These are phyloP conservation scores for Ganoderma lingzhi DNA, from an alignment of 1,284 basidiomycete genomes.

Conservation along the genomic window DNA sequence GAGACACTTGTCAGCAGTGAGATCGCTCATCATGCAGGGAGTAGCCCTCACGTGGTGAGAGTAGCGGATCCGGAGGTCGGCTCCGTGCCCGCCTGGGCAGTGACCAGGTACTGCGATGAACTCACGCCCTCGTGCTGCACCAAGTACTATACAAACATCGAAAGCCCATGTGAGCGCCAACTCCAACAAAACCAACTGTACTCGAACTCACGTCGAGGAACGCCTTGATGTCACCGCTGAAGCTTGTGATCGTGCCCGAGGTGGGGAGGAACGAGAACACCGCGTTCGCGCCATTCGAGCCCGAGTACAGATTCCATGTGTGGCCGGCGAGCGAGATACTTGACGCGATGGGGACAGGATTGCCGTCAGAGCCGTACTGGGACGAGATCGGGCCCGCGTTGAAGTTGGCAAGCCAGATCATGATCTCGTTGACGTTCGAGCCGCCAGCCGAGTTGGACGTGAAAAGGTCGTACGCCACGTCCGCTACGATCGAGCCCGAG, in stretches of 20 bases:
- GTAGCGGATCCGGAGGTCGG: conserved; percentile 63
- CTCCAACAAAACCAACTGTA: background rate
- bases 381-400: conserved; percentile 66
- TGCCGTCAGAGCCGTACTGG: conserved; percentile 53
- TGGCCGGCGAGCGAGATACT: conserved; percentile 56
- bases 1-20: background rate
- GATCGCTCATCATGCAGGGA: background rate
- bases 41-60: conserved; percentile 54
- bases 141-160: conserved; percentile 53
- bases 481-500: conserved; percentile 49
- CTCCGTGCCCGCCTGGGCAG: conserved; percentile 64
- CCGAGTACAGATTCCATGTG: conserved; percentile 66
- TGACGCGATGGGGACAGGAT: conserved; percentile 55
- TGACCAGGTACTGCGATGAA: conserved; percentile 58
- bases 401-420: conserved; percentile 72
- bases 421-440: conserved; percentile 64
- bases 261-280: conserved; percentile 71
- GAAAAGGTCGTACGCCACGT: conserved; percentile 72
- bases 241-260: conserved; percentile 53
- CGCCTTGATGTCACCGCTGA: conserved; percentile 60
- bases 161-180: background rate
- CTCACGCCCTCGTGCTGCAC: conserved; percentile 53
- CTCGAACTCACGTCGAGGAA: conserved; percentile 57
- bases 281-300: conserved; percentile 64
- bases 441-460: conserved; percentile 61